Percentiles rank a stretch among this genome's conserved stretches.
These are phyloP conservation scores for Aethionema arabicum DNA, from an alignment of 345 rosid genomes.

Conservation along the genomic window DNA sequence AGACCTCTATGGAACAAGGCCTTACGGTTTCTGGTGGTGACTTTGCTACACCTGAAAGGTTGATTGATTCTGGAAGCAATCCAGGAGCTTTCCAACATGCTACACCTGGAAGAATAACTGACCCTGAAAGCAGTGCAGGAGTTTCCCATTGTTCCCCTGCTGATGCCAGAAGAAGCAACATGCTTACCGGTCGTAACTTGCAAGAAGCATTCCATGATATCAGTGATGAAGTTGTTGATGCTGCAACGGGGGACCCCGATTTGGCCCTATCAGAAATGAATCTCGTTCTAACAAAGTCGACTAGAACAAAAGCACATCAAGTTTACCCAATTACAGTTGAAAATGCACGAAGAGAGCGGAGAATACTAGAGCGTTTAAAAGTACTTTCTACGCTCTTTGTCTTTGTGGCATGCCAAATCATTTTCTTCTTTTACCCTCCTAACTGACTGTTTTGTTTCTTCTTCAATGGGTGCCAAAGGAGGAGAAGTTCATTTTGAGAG, in stretches of 20 bases:
- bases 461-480: conserved; percentile 47
- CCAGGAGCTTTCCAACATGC: conserved; percentile 39
- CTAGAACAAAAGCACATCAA: conserved; percentile 43
- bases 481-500: conserved; percentile 72
- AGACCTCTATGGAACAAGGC: conserved; percentile 36
- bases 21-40: conserved; percentile 43
- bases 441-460: conserved; percentile 24
- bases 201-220: conserved; percentile 41
- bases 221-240: conserved; percentile 36
- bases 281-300: conserved; percentile 34
- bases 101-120: conserved; percentile 40
- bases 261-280: conserved; percentile 41
- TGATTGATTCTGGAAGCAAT: conserved; percentile 38
- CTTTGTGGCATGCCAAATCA: not conserved
- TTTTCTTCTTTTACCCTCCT: conserved; percentile 5
- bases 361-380: conserved; percentile 72
- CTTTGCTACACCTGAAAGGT: conserved; percentile 41
- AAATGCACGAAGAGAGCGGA: conserved; percentile 73
- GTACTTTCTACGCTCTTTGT: conserved; percentile 38
- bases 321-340: conserved; percentile 55
- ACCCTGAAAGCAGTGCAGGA: conserved; percentile 42
- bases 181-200: conserved; percentile 37
- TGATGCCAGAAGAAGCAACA: conserved; percentile 34
- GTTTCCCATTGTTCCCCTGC: conserved; percentile 37
- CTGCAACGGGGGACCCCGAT: conserved; percentile 41